Evolutionary conservation across 2,329 filamentous ascomycete species (phyloP).

Genomic region (Fusarium mangiferae): DNA sequence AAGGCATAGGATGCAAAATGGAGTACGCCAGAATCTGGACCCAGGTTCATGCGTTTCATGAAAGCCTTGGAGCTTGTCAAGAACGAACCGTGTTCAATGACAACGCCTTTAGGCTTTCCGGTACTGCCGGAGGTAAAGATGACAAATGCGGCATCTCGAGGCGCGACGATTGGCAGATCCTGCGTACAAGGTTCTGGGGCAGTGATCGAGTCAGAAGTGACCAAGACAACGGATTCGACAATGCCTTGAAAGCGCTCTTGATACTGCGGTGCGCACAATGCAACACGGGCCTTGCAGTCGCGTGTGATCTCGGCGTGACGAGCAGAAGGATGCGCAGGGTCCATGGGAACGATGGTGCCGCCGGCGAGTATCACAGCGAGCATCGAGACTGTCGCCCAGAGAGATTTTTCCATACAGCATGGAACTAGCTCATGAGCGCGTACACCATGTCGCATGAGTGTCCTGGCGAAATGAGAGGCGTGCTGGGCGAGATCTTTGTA

Average conservation of each 20-base stretch:
- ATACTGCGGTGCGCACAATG: conserved; percentile 11
- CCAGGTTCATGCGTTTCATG: conserved; percentile 18
- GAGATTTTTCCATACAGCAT: conserved; percentile 41
- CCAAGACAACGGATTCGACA: neutral
- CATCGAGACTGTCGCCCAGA: conserved; percentile 39
- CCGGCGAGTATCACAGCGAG: conserved; percentile 41
- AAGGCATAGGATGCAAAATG: conserved; percentile 43
- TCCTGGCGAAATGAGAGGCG: neutral
- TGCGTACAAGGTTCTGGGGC: neutral
- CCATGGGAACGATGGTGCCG: conserved; percentile 39
- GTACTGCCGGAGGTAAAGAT: conserved; percentile 43
- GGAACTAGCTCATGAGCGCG: conserved; percentile 6
- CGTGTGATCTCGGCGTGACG: conserved; percentile 19
- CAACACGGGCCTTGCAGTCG: conserved; percentile 15
- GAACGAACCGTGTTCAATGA: conserved; percentile 36
- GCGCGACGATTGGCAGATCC: neutral
- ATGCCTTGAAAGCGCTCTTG: conserved; percentile 1
- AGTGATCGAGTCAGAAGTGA: neutral
- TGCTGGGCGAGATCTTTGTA: conserved; percentile 19
- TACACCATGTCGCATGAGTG: conserved; percentile 9
- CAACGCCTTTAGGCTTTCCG: conserved; percentile 38
- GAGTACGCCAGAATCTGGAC: conserved; percentile 10
- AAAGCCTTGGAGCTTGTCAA: conserved; percentile 12
- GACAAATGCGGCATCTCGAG: conserved; percentile 15
- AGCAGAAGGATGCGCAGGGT: conserved; percentile 29